A percentile compares a stretch with the other conserved stretches of the same genome.
phyloP scores from a whole-genome alignment of 179 eudicot genomes.

The Monotropa hypopitys region DNA sequence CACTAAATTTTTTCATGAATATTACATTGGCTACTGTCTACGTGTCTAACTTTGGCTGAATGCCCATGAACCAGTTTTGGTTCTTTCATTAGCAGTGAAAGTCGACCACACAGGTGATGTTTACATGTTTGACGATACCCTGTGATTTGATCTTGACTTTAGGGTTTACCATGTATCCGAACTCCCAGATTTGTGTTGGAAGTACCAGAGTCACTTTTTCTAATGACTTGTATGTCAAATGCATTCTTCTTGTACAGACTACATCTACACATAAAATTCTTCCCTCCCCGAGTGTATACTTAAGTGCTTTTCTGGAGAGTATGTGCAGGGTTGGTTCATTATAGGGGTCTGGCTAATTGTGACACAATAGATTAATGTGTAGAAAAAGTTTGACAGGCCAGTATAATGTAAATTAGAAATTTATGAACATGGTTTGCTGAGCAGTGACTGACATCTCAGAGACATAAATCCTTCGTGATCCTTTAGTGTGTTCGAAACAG shows the following conservation, averaged over 20 bases:
- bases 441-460: background rate
- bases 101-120: background rate
- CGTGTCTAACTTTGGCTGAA: background rate
- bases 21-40: background rate
- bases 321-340: background rate
- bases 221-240: background rate
- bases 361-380: background rate
- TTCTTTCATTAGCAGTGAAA: background rate
- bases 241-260: background rate
- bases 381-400: background rate
- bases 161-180: background rate
- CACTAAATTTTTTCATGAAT: background rate
- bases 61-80: background rate
- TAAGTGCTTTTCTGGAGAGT: background rate
- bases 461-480: background rate
- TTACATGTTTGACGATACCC: background rate
- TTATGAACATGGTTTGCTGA: background rate
- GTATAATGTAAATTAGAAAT: too few species aligned
- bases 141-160: background rate
- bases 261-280: background rate
- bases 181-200: background rate
- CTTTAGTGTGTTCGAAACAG: background rate
- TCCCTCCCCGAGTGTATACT: background rate
- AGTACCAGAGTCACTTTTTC: background rate
- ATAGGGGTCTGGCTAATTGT: background rate